Evolutionary conservation across 345 rosid genomes (phyloP).

Genomic region (Iberis pinnata): DNA sequence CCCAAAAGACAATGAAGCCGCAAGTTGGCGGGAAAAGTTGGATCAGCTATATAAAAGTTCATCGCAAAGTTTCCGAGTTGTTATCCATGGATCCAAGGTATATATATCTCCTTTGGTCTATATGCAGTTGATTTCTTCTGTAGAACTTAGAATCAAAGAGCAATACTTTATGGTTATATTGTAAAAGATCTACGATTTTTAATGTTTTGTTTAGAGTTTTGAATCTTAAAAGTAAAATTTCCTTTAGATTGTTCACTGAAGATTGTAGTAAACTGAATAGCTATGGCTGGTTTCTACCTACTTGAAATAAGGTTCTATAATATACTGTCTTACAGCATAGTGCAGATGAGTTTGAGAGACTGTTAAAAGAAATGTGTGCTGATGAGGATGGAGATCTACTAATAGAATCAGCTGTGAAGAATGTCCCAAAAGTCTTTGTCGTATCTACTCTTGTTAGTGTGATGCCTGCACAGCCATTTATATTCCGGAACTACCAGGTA

Average conservation of each 20-base stretch:
- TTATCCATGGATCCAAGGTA: constrained; percentile 98
- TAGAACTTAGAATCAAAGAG: constrained; percentile 9
- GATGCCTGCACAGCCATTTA: constrained; percentile 91
- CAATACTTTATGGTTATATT: neutral
- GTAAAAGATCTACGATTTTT: neutral
- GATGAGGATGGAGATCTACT: constrained; percentile 90
- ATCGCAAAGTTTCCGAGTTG: constrained; percentile 97
- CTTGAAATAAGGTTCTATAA: constrained; percentile 29
- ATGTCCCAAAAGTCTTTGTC: constrained; percentile 83
- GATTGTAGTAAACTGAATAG: neutral
- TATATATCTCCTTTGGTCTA: constrained; percentile 15
- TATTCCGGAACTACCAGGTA: constrained; percentile 98
- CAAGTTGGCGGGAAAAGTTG: constrained; percentile 96
- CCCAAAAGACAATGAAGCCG: constrained; percentile 95
- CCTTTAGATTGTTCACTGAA: neutral
- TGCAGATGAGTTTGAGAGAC: constrained; percentile 93
- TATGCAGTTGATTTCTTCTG: constrained; percentile 1
- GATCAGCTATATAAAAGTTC: constrained; percentile 98
- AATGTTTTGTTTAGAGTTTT: constrained; percentile 2
- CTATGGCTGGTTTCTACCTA: constrained; percentile 2
- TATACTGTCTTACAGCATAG: constrained; percentile 78
- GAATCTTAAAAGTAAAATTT: neutral
- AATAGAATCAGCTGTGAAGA: constrained; percentile 91
- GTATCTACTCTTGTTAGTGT: constrained; percentile 92
- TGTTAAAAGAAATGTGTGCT: constrained; percentile 96